Conservation (phyloP, 305 asterid species). For the Nicotiana rustica region DNA sequence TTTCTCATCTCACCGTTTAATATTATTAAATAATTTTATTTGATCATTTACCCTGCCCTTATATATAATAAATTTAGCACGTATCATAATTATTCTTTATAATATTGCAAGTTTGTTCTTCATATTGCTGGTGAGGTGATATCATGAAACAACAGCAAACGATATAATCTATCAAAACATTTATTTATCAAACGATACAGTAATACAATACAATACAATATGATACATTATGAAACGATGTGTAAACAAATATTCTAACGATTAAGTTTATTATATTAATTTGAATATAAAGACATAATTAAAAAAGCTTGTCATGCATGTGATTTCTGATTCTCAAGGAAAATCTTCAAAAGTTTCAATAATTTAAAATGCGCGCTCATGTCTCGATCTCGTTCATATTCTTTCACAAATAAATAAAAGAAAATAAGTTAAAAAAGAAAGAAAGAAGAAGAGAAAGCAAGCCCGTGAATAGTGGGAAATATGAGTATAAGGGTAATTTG, state of each 20-base stretch:
- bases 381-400: neutral
- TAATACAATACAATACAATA: too few relatives aligned
- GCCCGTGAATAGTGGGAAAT: neutral
- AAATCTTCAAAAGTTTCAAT: neutral
- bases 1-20: too few relatives aligned
- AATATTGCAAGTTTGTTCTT: too few relatives aligned
- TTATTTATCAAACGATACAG: too few relatives aligned
- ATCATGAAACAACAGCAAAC: too few relatives aligned
- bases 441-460: neutral
- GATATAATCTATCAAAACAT: too few relatives aligned
- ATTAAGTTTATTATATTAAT: neutral
- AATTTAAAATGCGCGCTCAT: neutral
- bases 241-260: neutral
- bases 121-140: too few relatives aligned
- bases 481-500: neutral
- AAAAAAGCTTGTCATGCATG: neutral
- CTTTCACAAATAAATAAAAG: neutral
- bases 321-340: neutral
- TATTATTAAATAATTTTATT: too few relatives aligned
- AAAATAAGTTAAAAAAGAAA: neutral
- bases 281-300: neutral
- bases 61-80: too few relatives aligned
- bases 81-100: too few relatives aligned
- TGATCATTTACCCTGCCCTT: too few relatives aligned
- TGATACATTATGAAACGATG: too few relatives aligned